These are phyloP conservation scores for Salix suchowensis DNA, from an alignment of 345 rosid genomes.

Conservation along the genomic window DNA sequence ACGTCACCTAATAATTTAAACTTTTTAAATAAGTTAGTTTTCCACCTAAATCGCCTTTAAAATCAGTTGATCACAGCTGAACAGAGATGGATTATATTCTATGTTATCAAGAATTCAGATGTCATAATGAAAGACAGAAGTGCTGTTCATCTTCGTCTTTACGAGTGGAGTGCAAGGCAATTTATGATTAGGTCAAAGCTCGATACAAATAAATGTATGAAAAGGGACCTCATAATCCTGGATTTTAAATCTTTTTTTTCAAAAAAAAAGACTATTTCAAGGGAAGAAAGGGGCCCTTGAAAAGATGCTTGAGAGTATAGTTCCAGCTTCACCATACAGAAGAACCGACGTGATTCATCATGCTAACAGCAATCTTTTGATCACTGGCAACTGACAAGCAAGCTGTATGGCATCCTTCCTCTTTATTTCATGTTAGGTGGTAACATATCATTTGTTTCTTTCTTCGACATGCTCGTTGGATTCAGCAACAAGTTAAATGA, in stretches of 20 bases:
- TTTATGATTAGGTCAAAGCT: background rate
- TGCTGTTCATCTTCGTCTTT: background rate
- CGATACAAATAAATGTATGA: too few species aligned
- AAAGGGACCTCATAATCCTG: background rate
- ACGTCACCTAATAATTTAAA: fast-evolving
- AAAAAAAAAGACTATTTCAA: background rate
- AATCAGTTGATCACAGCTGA: background rate
- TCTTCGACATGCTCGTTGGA: background rate
- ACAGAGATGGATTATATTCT: background rate
- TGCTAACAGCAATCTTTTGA: background rate
- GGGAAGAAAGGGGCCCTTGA: background rate
- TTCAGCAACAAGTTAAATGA: background rate
- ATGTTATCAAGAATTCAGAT: background rate
- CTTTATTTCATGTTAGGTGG: background rate
- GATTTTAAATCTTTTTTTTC: too few species aligned
- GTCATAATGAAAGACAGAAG: background rate
- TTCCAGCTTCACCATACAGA: background rate
- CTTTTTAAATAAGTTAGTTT: fast-evolving
- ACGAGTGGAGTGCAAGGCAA: background rate
- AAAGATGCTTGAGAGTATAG: background rate
- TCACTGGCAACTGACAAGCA: background rate
- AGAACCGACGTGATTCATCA: background rate
- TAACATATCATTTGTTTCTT: background rate
- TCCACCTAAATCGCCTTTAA: background rate
- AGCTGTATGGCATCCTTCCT: background rate